Conservation (phyloP, 179 eudicot species). For the Actinidia polygama region DNA sequence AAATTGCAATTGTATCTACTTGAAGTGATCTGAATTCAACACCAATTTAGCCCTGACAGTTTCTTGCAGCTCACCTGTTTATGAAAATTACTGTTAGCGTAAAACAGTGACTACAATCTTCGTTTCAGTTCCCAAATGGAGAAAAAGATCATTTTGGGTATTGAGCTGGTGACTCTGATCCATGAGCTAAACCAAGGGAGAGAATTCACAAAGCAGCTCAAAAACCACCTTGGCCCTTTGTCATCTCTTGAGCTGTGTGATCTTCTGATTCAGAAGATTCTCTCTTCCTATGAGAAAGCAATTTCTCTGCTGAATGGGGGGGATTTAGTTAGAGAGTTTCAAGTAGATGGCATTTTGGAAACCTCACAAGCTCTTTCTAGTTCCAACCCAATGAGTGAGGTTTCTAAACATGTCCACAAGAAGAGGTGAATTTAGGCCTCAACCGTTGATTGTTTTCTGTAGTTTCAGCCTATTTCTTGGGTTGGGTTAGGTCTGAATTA, state of each 20-base stretch:
- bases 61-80: too few species aligned
- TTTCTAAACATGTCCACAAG: slow-evolving; percentile 44
- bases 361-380: slow-evolving; percentile 42
- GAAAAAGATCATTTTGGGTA: not conserved
- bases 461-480: slow-evolving; percentile 1
- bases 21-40: too few species aligned
- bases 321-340: slow-evolving; percentile 46
- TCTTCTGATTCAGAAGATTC: slow-evolving; percentile 52
- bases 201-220: slow-evolving; percentile 63
- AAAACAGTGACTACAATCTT: too few species aligned
- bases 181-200: slow-evolving; percentile 65
- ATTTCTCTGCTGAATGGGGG: slow-evolving; percentile 57
- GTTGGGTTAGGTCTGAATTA: not conserved
- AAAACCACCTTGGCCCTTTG: slow-evolving; percentile 38
- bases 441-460: too few species aligned
- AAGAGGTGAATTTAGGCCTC: slow-evolving; percentile 59
- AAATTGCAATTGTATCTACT: too few species aligned
- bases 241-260: slow-evolving; percentile 40
- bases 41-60: too few species aligned
- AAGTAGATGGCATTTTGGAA: not conserved
- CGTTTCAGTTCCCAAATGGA: too few species aligned
- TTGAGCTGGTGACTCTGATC: slow-evolving; percentile 41
- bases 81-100: too few species aligned
- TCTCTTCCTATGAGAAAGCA: slow-evolving; percentile 68
- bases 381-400: slow-evolving; percentile 64